Percentiles rank a stretch among this genome's conserved stretches.
Evolutionary conservation across 2,329 filamentous ascomycete genomes (phyloP).

Genomic region (Ophiostoma novo-ulmi): DNA sequence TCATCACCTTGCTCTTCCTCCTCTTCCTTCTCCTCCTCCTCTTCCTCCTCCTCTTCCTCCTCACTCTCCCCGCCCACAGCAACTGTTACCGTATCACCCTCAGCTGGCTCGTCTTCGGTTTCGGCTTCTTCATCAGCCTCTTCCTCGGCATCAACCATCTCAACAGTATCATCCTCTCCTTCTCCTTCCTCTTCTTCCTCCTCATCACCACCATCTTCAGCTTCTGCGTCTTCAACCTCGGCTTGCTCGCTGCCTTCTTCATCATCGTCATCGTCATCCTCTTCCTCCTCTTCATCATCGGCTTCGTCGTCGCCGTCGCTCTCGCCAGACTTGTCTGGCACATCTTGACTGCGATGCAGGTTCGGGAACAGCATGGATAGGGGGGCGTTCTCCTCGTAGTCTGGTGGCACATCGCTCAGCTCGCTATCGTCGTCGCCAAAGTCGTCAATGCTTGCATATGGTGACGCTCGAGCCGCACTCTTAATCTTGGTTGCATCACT

Average conservation of each 20-base stretch:
- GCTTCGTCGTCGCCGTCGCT: slow-evolving; percentile 27
- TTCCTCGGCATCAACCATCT: not conserved
- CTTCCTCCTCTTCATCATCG: slow-evolving; percentile 32
- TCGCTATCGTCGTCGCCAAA: slow-evolving; percentile 66
- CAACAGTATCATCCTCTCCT: not conserved
- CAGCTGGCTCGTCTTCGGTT: not conserved
- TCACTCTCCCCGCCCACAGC: not conserved
- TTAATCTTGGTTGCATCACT: slow-evolving; percentile 28
- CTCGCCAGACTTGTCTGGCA: slow-evolving; percentile 23
- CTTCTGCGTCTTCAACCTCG: slow-evolving; percentile 27
- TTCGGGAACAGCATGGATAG: slow-evolving; percentile 51
- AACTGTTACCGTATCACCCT: not conserved
- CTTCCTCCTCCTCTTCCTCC: not conserved
- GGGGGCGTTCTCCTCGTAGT: slow-evolving; percentile 54
- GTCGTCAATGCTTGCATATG: slow-evolving; percentile 57
- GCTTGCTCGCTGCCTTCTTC: not conserved
- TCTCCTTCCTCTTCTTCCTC: slow-evolving; percentile 28
- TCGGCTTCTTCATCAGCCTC: not conserved
- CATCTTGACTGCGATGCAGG: slow-evolving; percentile 39
- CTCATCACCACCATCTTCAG: not conserved
- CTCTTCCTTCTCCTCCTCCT: not conserved
- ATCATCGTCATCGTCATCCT: slow-evolving; percentile 26
- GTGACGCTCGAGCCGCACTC: slow-evolving; percentile 43
- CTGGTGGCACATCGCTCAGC: slow-evolving; percentile 58
- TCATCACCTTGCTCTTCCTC: not conserved